Conservation (phyloP, 257 asterid genomes). For the Solanum ossicruentum region DNA sequence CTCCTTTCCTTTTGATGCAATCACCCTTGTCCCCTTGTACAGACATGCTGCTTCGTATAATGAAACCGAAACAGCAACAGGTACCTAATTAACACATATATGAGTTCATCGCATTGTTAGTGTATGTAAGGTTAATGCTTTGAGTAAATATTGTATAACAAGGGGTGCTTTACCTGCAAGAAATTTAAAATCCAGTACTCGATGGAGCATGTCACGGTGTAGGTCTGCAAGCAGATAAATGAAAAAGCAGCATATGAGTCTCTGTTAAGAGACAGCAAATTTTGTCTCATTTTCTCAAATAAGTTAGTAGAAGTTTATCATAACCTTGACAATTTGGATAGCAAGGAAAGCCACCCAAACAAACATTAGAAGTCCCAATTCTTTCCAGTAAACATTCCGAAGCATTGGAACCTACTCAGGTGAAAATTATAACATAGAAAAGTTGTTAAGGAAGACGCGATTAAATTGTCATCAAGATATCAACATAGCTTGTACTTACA, state of each 20-base stretch:
- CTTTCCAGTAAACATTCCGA: conserved; percentile 23
- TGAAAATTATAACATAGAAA: not conserved
- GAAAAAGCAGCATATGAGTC: not conserved
- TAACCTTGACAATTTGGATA: conserved; percentile 20
- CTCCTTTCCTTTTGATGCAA: conserved; percentile 24
- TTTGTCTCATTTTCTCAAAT: not conserved
- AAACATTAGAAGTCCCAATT: conserved; percentile 13
- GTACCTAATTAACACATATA: conserved; percentile 5
- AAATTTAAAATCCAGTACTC: conserved; percentile 22
- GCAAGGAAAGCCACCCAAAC: conserved; percentile 28
- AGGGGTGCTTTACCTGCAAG: conserved; percentile 11
- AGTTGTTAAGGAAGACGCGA: not conserved
- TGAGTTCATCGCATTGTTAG: not conserved
- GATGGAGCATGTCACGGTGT: conserved; percentile 19
- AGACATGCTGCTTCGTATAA: conserved; percentile 13
- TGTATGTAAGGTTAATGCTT: too few species aligned
- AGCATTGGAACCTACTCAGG: conserved; percentile 12
- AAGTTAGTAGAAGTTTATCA: not conserved
- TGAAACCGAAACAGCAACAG: conserved; percentile 21
- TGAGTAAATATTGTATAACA: not conserved
- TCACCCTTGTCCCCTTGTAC: conserved; percentile 15
- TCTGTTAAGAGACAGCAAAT: not conserved
- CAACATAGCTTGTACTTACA: conserved; percentile 2
- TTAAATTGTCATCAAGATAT: not conserved
- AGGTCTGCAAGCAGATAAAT: conserved; percentile 12